phyloP scores from a whole-genome alignment of 176 grass and related monocot genomes.

The Oryza glumipatula region DNA sequence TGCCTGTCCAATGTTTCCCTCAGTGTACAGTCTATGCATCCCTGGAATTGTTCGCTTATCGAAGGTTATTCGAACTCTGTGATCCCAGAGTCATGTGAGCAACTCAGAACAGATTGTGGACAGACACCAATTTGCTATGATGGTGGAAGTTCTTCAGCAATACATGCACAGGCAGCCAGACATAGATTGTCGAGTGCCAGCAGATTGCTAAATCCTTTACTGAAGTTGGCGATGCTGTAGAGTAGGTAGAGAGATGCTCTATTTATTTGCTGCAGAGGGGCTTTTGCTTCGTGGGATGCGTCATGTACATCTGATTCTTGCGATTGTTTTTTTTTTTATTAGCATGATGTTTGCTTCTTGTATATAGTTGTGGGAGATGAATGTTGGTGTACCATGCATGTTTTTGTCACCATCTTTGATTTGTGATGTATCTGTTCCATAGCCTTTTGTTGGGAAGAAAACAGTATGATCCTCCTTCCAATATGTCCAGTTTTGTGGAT shows the following conservation, averaged over 20 bases:
- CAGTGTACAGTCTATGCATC: conserved; percentile 57
- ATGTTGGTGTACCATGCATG: conserved; percentile 41
- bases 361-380: conserved; percentile 55
- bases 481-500: background rate
- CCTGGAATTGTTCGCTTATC: conserved; percentile 87
- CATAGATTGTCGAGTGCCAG: conserved; percentile 26
- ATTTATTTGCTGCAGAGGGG: conserved; percentile 26
- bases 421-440: conserved; percentile 23
- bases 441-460: conserved; percentile 28
- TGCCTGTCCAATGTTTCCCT: conserved; percentile 87
- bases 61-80: conserved; percentile 90
- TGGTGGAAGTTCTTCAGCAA: conserved; percentile 14
- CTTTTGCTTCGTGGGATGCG: conserved; percentile 23
- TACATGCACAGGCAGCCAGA: conserved; percentile 17
- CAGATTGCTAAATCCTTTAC: conserved; percentile 47
- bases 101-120: conserved; percentile 56
- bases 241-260: conserved; percentile 44
- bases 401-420: conserved; percentile 41
- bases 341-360: conserved; percentile 53
- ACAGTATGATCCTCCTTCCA: background rate
- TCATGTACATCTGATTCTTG: conserved; percentile 64
- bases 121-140: conserved; percentile 63
- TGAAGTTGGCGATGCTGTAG: conserved; percentile 51
- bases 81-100: conserved; percentile 77
- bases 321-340: conserved; percentile 45